phyloP scores from a whole-genome alignment of 345 rosid genomes.

The Salix dunnii region DNA sequence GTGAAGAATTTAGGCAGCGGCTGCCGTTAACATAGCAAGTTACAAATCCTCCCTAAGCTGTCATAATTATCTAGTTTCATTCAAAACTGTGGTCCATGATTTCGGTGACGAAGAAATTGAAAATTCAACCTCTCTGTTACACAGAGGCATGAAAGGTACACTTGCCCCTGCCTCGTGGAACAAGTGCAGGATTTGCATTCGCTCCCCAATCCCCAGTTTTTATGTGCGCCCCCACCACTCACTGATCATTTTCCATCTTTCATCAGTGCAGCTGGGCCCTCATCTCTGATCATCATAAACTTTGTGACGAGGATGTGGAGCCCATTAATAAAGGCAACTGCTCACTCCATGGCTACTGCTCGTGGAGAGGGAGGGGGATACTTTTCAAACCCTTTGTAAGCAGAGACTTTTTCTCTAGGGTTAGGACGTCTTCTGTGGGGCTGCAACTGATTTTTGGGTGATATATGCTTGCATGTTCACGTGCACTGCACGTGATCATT shows the following conservation, averaged over 20 bases:
- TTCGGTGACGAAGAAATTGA: neutral
- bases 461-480: constrained; percentile 16
- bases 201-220: constrained; percentile 21
- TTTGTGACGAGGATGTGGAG: constrained; percentile 2
- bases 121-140: neutral
- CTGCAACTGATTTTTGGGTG: neutral
- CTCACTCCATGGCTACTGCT: neutral
- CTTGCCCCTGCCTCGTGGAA: constrained; percentile 9
- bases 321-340: constrained; percentile 18
- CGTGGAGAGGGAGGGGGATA: neutral
- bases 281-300: neutral
- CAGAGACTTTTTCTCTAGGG: constrained; percentile 10
- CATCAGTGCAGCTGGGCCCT: neutral
- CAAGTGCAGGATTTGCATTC: constrained; percentile 11
- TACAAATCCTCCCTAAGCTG: neutral
- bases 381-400: constrained; percentile 23
- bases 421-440: constrained; percentile 9
- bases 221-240: neutral
- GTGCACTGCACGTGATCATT: constrained; percentile 22
- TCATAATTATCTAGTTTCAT: no score
- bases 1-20: neutral
- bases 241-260: neutral
- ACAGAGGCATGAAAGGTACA: neutral
- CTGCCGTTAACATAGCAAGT: neutral
- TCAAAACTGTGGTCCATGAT: neutral